Evolutionary conservation across 495 filamentous ascomycete species (phyloP).

Genomic region (Lasiosphaeria ovina): DNA sequence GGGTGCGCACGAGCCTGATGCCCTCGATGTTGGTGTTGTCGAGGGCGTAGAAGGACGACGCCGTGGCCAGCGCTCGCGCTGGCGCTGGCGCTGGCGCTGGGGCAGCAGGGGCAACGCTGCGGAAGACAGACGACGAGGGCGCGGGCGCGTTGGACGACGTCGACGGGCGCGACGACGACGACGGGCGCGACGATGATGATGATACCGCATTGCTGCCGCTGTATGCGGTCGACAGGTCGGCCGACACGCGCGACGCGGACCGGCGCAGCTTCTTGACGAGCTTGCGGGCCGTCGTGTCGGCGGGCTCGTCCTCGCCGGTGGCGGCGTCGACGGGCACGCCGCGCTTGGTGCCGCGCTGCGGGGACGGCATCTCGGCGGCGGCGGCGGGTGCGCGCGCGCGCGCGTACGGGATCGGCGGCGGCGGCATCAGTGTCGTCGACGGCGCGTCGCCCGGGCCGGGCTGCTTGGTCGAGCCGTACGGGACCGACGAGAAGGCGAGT

Average conservation of each 20-base stretch:
- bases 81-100: too few species aligned
- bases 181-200: not conserved
- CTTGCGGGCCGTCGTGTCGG: constrained; percentile 25
- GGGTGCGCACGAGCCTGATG: not conserved
- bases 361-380: not conserved
- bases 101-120: not conserved
- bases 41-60: constrained; percentile 1
- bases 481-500: constrained; percentile 2
- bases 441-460: not conserved
- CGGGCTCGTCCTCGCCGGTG: constrained; percentile 12
- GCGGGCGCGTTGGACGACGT: constrained; percentile 10
- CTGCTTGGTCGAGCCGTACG: constrained; percentile 1
- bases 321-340: constrained; percentile 10
- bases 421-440: constrained; percentile 4
- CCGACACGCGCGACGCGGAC: constrained; percentile 24
- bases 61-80: not conserved
- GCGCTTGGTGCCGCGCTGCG: constrained; percentile 31
- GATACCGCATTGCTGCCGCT: not conserved
- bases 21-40: not conserved
- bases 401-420: constrained; percentile 5
- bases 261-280: constrained; percentile 39
- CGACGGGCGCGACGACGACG: constrained; percentile 13
- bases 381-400: not conserved
- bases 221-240: constrained; percentile 2
- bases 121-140: constrained; percentile 7